A percentile compares a stretch with the other conserved stretches of the same genome.
Conservation (phyloP, 2,329 filamentous ascomycete genomes). For the Penicillium hordei region DNA sequence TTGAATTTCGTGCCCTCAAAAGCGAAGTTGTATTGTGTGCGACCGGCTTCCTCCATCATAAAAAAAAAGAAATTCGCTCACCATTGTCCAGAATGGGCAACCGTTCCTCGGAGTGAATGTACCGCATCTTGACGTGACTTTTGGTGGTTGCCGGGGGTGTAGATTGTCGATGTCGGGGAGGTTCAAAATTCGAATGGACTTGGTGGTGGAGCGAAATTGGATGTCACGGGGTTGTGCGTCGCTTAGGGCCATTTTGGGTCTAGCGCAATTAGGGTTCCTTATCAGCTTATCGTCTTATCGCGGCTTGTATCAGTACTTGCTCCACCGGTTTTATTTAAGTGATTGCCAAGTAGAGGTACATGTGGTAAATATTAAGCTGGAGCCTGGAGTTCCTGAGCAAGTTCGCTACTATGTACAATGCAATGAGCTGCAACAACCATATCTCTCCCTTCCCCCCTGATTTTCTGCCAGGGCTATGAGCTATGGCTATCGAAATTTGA, state of each 20-base stretch:
- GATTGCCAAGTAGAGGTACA: constrained; percentile 1
- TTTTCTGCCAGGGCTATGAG: background rate
- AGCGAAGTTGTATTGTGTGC: constrained; percentile 13
- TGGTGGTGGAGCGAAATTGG: constrained; percentile 44
- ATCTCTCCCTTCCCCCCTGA: background rate
- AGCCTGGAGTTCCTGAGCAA: background rate
- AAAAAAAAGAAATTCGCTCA: constrained; percentile 54
- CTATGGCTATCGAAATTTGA: constrained; percentile 3
- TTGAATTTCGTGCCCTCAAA: constrained; percentile 5
- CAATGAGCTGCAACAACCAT: constrained; percentile 2
- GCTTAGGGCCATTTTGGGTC: constrained; percentile 41
- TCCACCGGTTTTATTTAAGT: background rate
- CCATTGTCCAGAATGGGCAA: constrained; percentile 95
- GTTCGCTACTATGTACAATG: constrained; percentile 5
- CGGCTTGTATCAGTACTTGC: constrained; percentile 6
- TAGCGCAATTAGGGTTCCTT: constrained; percentile 41
- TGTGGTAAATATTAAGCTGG: background rate
- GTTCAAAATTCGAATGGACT: constrained; percentile 42
- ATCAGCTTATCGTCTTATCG: constrained; percentile 22
- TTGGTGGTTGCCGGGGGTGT: constrained; percentile 42
- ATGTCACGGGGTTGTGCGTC: constrained; percentile 45
- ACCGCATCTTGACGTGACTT: constrained; percentile 82
- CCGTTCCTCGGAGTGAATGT: constrained; percentile 98
- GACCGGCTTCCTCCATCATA: constrained; percentile 16
- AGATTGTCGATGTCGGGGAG: constrained; percentile 42